A percentile compares a stretch with the other conserved stretches of the same genome.
phyloP scores from a whole-genome alignment of 73 alveolate species.

The Diophrys appendiculata region DNA sequence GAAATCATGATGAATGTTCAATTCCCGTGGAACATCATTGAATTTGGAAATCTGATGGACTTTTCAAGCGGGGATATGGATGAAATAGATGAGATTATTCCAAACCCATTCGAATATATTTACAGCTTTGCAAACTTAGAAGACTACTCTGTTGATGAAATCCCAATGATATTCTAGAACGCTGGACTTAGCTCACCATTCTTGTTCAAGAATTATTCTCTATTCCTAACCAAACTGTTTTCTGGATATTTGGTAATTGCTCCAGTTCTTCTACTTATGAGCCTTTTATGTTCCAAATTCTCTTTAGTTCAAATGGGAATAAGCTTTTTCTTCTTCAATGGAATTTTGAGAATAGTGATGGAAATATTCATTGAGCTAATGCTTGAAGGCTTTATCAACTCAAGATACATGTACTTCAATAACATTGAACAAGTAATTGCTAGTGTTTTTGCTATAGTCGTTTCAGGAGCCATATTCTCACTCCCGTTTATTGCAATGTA shows the following conservation, averaged over 20 bases:
- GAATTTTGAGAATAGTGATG: background rate
- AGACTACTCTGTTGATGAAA: background rate
- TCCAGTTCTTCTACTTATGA: background rate
- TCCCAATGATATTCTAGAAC: background rate
- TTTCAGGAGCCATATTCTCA: background rate
- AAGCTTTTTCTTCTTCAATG: background rate
- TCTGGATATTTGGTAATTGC: no score
- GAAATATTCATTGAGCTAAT: background rate
- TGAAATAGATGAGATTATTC: background rate
- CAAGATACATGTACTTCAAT: background rate
- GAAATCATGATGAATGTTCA: background rate
- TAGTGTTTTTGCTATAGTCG: background rate
- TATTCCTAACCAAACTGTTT: background rate
- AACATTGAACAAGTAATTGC: background rate
- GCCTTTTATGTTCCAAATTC: background rate
- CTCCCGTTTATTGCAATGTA: background rate
- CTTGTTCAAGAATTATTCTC: background rate
- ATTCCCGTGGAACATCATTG: background rate
- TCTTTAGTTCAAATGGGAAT: background rate
- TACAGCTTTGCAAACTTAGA: background rate
- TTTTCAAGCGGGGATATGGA: background rate
- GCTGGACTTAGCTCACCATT: background rate
- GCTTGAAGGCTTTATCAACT: background rate
- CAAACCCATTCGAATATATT: background rate
- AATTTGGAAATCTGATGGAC: background rate